Evolutionary conservation across 768 basidiomycete genomes (phyloP), one percentile per base, ranked within the genome.

Genomic region (Rhodotorula diobovata): DNA sequence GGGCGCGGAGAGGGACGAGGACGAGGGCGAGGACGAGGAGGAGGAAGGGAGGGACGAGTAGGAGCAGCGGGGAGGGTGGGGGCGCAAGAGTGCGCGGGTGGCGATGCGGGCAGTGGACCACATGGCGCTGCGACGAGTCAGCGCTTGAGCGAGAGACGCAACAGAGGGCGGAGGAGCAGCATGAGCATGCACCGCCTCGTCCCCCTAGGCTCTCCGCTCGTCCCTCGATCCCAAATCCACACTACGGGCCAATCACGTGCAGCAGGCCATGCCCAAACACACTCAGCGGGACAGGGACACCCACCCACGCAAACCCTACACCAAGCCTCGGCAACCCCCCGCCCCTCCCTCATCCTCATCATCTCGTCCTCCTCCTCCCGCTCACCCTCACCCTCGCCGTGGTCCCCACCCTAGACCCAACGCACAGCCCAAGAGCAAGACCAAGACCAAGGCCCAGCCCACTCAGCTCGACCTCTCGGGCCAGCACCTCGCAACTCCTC

Each of bases 301-400:
- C 21, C 25, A 25, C 23, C 45, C 46, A 23, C 55, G 48, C 55
- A 62, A 63, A 37, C 67, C 67, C 34, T 62, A 68, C 61, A 8
- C 35, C 46, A n/a, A 59, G 50, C 57, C 35, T 16, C 39, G 5
- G 9, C 20, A 21, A 28, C 25, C n/a, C n/a, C n/a, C n/a, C n/a
- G n/a, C n/a, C n/a, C n/a, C 20, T n/a, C 51, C n/a, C 16, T n/a
- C 51, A 15, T n/a, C 50, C 14, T 53, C 51, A 30, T 14, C 30
- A 16, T 7, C 51, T 15, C 51, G 28, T 53, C 51, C n/a, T 53
- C 51, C 28, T 10, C 51, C 4, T 25, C n/a, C 48, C 23, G 3
- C 28, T 50, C 48, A 5, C 25, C 11, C 28, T 3, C 28, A 15
- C 30, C 51, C 28, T n/a, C n/a, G n/a, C 4, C n/a, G 14, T 3